Conservation (phyloP, 768 basidiomycete genomes). For the Leucocoprinus sp. region DNA sequence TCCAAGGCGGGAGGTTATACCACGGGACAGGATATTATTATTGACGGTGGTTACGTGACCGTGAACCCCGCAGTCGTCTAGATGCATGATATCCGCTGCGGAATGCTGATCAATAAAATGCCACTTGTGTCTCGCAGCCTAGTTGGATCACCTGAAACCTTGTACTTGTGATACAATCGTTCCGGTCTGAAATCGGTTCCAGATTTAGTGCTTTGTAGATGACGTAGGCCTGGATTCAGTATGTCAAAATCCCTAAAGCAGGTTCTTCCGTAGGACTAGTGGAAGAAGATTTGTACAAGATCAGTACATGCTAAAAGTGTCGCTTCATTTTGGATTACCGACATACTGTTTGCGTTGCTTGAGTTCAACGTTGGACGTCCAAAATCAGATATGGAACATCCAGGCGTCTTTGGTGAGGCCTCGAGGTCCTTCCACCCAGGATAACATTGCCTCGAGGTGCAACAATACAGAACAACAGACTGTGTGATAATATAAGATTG, state of each 20-base stretch:
- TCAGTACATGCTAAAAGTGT: too few species aligned
- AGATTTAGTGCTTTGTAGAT: too few species aligned
- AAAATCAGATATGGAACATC: background rate
- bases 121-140: too few species aligned
- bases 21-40: conserved; percentile 70
- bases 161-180: too few species aligned
- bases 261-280: too few species aligned
- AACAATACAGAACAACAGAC: conserved; percentile 5
- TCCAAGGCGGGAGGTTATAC: conserved; percentile 67
- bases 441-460: conserved; percentile 3
- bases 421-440: background rate
- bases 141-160: too few species aligned
- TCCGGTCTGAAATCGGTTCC: too few species aligned
- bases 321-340: too few species aligned
- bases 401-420: background rate
- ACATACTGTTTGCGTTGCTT: too few species aligned
- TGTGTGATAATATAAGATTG: conserved; percentile 4
- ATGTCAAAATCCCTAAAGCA: too few species aligned
- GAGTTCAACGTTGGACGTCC: background rate
- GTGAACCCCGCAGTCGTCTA: conserved; percentile 54
- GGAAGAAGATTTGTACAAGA: too few species aligned
- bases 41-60: conserved; percentile 68
- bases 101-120: background rate
- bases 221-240: too few species aligned
- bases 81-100: background rate